These are phyloP conservation scores for Russula foetens DNA, from an alignment of 768 basidiomycete genomes.

Conservation along the genomic window DNA sequence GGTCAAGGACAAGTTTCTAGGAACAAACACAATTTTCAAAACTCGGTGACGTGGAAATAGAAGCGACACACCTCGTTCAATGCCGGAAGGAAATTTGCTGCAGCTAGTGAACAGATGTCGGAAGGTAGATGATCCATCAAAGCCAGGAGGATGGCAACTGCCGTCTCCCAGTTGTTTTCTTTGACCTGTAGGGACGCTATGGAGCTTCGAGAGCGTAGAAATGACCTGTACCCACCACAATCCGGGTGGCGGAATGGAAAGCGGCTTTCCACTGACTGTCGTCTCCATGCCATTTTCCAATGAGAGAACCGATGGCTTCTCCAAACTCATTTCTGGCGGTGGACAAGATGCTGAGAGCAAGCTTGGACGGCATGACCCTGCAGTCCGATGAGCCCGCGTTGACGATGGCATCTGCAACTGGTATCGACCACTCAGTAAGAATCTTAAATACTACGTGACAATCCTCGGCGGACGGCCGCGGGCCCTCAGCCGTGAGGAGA, in stretches of 20 bases:
- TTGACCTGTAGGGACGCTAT: conserved; percentile 27
- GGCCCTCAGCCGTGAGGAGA: conserved; percentile 23
- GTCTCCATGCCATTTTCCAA: conserved; percentile 28
- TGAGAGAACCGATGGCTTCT: conserved; percentile 20
- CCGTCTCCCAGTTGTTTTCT: conserved; percentile 35
- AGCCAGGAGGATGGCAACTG: conserved; percentile 34
- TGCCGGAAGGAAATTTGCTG: conserved; percentile 36
- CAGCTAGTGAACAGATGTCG: conserved; percentile 36
- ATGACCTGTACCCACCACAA: background rate
- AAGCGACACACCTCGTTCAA: conserved; percentile 40
- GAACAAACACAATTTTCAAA: background rate
- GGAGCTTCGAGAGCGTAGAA: background rate
- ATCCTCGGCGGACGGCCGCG: conserved; percentile 20
- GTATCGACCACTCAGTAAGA: conserved; percentile 40
- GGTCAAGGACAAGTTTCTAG: conserved; percentile 43
- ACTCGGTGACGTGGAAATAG: background rate
- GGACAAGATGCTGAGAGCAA: conserved; percentile 36
- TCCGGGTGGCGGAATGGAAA: conserved; percentile 16
- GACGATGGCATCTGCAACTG: conserved; percentile 38
- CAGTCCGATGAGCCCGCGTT: conserved; percentile 28
- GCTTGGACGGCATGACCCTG: conserved; percentile 33
- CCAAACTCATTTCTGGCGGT: conserved; percentile 12
- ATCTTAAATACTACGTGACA: conserved; percentile 30
- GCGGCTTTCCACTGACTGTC: conserved; percentile 7
- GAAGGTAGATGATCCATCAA: conserved; percentile 40